phyloP scores from a whole-genome alignment of 306 rosid genomes.

The Citrullus mucosospermus region DNA sequence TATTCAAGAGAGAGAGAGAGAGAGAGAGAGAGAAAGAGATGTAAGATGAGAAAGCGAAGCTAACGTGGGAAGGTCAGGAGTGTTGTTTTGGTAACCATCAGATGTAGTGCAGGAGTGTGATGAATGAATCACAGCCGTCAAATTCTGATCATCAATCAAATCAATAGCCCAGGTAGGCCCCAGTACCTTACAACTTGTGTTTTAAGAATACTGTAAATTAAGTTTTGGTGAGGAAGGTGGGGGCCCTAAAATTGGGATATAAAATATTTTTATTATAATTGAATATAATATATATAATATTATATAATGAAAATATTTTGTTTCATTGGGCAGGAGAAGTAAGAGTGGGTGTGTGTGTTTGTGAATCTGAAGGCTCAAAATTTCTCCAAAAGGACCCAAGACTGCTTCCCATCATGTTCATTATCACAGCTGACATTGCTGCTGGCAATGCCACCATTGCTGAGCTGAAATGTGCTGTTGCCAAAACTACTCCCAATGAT shows the following conservation, averaged over 20 bases:
- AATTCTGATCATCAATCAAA: neutral
- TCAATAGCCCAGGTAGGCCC: neutral
- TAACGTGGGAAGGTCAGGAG: too few relatives aligned
- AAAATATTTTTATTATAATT: too few relatives aligned
- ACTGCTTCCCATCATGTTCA: slow-evolving; percentile 36
- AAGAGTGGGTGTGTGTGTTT: too few relatives aligned
- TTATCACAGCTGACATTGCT: slow-evolving; percentile 31
- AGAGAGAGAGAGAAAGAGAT: neutral
- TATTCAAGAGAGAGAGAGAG: neutral
- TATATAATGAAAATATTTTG: too few relatives aligned
- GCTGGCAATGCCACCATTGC: slow-evolving; percentile 27
- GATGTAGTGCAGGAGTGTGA: neutral
- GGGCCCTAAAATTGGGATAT: neutral
- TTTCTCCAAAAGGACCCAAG: slow-evolving; percentile 23
- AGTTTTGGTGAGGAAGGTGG: neutral
- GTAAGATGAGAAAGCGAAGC: neutral
- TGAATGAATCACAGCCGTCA: neutral
- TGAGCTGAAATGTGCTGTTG: slow-evolving; percentile 28
- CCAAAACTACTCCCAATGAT: slow-evolving; percentile 28
- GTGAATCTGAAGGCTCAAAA: slow-evolving; percentile 8
- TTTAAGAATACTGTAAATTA: too few relatives aligned
- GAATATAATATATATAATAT: too few relatives aligned
- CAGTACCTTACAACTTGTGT: neutral
- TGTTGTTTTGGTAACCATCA: neutral
- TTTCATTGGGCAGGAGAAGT: neutral